Evolutionary conservation across 1,139 yeast species (phyloP), one percentile per base, ranked within the genome.

Genomic region (Suhomyces choctaworum): DNA sequence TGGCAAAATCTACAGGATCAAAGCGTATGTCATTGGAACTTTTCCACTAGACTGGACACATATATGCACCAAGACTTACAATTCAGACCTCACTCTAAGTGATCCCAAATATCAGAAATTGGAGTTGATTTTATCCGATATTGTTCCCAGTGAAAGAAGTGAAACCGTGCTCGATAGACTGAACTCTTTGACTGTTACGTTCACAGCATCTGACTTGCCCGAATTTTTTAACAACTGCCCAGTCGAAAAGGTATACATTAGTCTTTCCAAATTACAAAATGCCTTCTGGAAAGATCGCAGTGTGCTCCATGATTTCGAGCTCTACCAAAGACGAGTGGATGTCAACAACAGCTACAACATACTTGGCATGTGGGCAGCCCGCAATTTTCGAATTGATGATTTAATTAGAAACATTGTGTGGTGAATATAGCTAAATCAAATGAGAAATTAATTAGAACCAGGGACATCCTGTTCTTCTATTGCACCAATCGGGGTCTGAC

Each of bases 51-150:
- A 60, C 33, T 46, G 55, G 44, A 36, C 50, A 4, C 53, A 54
- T 12, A 35, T 56, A 2, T 60, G 64, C 36, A 48, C 52, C n/a
- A 63, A 63, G 32, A 32, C 47, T 7, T 62, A 52, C 40, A 43
- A 42, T 2, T 14, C 28, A 8, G 39, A 43, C 27, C 24, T 32
- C 6, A 15, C 32, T 2, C 32, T 48, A 5, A 35, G 53, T 2
- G 69, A 63, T 41, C 69, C 68, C 1, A 34, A 23, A 4, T 27
- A 50, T 15, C 42, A 58, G 23, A 51, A 45, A 3, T 27, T 63
- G 7, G 63, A 60, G 33, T 25, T 63, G 8, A 37, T 58, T 4
- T 21, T 62, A 1, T 32, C 52, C 9, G 58, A 54, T 8, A 25
- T 32, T 8, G 23, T 22, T 11, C 30, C 29, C 2, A 4, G 8